Base-by-base conservation (phyloP, 1,139 yeast species). In the Kodamaea ohmeri region DNA sequence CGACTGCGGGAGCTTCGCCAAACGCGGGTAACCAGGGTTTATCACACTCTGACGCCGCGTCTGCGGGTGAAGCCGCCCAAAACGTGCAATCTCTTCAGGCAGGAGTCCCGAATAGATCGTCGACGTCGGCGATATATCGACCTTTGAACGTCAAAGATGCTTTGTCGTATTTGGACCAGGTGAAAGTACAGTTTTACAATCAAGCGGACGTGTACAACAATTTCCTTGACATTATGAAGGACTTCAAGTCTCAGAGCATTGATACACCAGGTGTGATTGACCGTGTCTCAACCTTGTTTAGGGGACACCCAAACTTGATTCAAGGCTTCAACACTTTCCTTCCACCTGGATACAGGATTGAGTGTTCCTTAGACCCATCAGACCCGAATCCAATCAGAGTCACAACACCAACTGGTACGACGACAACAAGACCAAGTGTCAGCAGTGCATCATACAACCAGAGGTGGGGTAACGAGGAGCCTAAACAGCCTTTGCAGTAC, bases 241-340 rank as follows among this genome's bases (percentile, higher is more conserved):
- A 94, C 58, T 94, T 94, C 69, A 92, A 94, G 67, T 84, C 95
- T 35, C 97, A 90, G 69, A 78, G 87, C 49, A 90, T 92, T 54
- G 97, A 94, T 61, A 92, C 99, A 1, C 98, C 98, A 0, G 99
- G 97, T 15, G 99, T 92, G 25, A 92, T 92, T 57, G 96, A 89
- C 56, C 74, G 98, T 41, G 98, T 92, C 0, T 88, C 97, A 0
- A 78, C 85, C 1, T 67, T 92, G 42, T 92, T 92, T 60, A 77
- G 89, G 45, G 98, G 97, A 4, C 96, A 89, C 60, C 96, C 96
- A 2, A 79, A 80, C 51, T 71, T 92, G 54, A 90, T 92, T 47
- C 97, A 92, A 63, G 98, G 99, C 0, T 94, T 92, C 64, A 92
- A 92, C 64, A 92, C 99, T 1, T 92, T 92, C 57, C 72, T 92